Percentiles rank a stretch among this genome's conserved stretches.
These are phyloP conservation scores for Volvox africanus DNA, from an alignment of 139 green algal genomes.

Conservation along the genomic window DNA sequence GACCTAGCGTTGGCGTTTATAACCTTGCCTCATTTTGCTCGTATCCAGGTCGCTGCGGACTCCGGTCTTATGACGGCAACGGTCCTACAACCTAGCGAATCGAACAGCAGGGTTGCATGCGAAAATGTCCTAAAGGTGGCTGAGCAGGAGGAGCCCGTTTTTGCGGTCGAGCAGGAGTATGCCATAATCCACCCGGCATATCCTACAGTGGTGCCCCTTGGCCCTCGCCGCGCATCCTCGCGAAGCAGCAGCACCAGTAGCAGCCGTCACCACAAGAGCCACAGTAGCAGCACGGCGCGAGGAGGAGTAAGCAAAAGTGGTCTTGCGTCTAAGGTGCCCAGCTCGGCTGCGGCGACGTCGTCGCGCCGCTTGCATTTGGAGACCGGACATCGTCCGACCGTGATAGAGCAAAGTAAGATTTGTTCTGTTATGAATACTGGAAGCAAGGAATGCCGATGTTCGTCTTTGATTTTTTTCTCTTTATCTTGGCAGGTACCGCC, in stretches of 20 bases:
- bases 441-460: too few relatives aligned
- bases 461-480: background rate
- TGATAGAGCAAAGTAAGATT: background rate
- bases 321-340: background rate
- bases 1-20: too few relatives aligned
- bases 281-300: background rate
- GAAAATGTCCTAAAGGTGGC: constrained; percentile 58
- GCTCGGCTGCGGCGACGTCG: background rate
- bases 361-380: background rate
- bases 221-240: background rate
- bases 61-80: background rate
- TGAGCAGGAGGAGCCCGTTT: constrained; percentile 54
- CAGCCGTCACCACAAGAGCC: background rate
- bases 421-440: too few relatives aligned
- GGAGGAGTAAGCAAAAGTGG: constrained; percentile 3
- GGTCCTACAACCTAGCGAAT: constrained; percentile 57
- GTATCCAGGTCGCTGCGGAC: constrained; percentile 26
- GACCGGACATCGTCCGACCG: background rate
- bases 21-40: too few relatives aligned
- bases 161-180: constrained; percentile 83
- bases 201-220: constrained; percentile 10
- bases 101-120: constrained; percentile 70
- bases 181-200: constrained; percentile 68
- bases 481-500: background rate
- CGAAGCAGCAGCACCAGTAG: constrained; percentile 5